phyloP scores from a whole-genome alignment of 768 basidiomycete genomes.

The Ramaria rubella region DNA sequence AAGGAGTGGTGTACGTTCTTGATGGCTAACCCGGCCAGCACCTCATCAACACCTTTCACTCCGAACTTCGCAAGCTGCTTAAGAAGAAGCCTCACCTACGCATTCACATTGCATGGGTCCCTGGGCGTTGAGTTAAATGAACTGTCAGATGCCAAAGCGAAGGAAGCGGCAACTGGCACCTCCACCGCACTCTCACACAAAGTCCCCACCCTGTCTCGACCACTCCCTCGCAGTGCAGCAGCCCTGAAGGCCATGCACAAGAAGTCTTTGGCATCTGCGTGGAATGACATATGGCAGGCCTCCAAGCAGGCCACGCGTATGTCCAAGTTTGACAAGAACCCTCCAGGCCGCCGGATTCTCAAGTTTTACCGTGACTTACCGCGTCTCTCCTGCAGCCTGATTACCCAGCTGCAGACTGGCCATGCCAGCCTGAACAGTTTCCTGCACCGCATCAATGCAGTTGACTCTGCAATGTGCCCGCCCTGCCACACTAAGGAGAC shows the following conservation, averaged over 20 bases:
- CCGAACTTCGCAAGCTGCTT: neutral
- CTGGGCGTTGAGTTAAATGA: slow-evolving; percentile 20
- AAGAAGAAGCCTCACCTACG: too few relatives aligned
- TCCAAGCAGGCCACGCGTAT: neutral
- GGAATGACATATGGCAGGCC: neutral
- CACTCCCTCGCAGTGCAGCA: neutral
- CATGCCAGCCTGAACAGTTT: neutral
- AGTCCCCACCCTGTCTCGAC: neutral
- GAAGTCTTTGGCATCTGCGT: neutral
- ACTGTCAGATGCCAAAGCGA: slow-evolving; percentile 8
- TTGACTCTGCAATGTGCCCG: neutral
- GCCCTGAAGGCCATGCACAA: neutral
- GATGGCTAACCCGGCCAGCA: slow-evolving; percentile 13
- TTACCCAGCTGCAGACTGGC: neutral
- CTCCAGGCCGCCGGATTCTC: neutral
- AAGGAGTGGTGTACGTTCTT: too few relatives aligned
- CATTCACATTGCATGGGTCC: slow-evolving; percentile 14
- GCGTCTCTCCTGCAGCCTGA: neutral
- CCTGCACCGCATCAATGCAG: neutral
- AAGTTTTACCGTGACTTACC: neutral
- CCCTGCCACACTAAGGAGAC: neutral
- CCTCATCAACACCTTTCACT: slow-evolving; percentile 11
- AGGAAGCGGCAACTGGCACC: slow-evolving; percentile 4
- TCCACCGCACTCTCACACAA: neutral
- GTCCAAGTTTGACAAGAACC: neutral